Conservation (phyloP, 176 grass and related monocot genomes). For the Bothriochloa decipiens region DNA sequence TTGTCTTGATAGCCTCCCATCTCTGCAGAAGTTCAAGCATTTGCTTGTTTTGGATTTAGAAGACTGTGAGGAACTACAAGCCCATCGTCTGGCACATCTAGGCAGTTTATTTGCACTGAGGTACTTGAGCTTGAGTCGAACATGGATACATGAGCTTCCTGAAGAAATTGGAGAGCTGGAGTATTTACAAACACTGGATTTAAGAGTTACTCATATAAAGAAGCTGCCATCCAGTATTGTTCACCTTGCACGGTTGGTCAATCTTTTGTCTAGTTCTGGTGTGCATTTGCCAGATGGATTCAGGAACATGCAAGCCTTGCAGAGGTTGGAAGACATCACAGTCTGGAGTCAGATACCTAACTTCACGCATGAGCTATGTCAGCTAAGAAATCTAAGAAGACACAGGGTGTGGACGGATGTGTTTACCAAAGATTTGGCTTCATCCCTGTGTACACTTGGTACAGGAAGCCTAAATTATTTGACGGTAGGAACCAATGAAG, state of each 20-base stretch:
- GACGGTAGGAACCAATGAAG: not conserved
- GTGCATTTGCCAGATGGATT: not conserved
- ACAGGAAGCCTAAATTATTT: not conserved
- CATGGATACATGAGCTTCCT: not conserved
- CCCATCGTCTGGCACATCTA: not conserved
- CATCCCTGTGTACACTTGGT: not conserved
- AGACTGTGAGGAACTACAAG: not conserved
- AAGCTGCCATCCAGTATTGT: not conserved
- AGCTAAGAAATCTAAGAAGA: not conserved
- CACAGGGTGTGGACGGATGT: not conserved
- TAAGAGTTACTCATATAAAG: not conserved
- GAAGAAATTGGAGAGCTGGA: not conserved
- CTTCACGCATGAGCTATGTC: not conserved
- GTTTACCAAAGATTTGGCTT: not conserved
- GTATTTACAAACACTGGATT: slow-evolving; percentile 4
- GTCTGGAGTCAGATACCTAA: not conserved
- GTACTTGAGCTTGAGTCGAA: not conserved
- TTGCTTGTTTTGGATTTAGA: not conserved
- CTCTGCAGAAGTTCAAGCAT: not conserved
- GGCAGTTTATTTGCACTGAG: not conserved
- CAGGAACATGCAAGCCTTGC: not conserved
- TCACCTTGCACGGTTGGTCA: not conserved
- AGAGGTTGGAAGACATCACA: not conserved
- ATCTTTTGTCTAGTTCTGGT: not conserved
- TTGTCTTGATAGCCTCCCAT: not conserved